A percentile compares a stretch with the other conserved stretches of the same genome.
Evolutionary conservation across 2,329 filamentous ascomycete genomes (phyloP).

Genomic region (Whalleya microplaca): DNA sequence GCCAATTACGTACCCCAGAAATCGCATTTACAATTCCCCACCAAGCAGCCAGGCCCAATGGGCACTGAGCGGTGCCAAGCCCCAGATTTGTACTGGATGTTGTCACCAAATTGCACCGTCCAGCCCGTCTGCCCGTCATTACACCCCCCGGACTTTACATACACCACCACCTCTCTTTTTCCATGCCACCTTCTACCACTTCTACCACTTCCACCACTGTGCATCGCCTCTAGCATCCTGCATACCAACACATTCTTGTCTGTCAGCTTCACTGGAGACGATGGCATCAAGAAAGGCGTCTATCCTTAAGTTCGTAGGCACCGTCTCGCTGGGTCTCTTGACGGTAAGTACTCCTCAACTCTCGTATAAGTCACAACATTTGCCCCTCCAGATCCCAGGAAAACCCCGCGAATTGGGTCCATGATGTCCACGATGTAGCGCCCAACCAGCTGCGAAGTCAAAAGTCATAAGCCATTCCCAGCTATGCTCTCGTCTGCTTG

Average conservation of each 20-base stretch:
- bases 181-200: conserved; percentile 8
- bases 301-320: conserved; percentile 89
- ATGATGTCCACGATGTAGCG: not conserved
- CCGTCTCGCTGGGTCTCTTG: conserved; percentile 82
- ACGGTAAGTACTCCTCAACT: conserved; percentile 63
- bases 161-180: not conserved
- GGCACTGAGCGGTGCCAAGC: too few species aligned
- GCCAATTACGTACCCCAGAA: conserved; percentile 29
- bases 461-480: not conserved
- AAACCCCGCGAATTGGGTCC: conserved; percentile 27
- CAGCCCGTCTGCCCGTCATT: not conserved
- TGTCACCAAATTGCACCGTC: too few species aligned
- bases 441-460: not conserved
- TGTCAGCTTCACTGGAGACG: conserved; percentile 35
- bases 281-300: conserved; percentile 75
- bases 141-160: not conserved
- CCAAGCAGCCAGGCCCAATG: not conserved
- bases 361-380: conserved; percentile 10
- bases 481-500: not conserved
- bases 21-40: conserved; percentile 12
- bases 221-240: conserved; percentile 6
- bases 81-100: too few species aligned
- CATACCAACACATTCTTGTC: conserved; percentile 3
- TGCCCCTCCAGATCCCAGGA: conserved; percentile 23
- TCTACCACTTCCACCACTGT: not conserved